phyloP scores from a whole-genome alignment of 768 basidiomycete genomes.

The Rubroboletus satanas region DNA sequence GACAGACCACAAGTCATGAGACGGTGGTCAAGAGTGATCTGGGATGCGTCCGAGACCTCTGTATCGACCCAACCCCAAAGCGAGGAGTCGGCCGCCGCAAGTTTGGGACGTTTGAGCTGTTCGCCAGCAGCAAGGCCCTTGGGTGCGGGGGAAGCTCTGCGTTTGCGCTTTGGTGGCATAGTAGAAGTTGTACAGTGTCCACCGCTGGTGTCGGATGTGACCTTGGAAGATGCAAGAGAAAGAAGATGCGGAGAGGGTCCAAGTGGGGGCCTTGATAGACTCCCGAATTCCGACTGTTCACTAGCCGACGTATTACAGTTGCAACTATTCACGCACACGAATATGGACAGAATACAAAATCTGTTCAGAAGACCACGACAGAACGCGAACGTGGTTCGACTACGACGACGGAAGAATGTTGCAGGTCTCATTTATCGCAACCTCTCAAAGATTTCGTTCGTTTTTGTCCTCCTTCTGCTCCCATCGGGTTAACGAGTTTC shows the following conservation, averaged over 20 bases:
- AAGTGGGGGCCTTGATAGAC: slow-evolving; percentile 14
- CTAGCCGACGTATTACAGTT: background rate
- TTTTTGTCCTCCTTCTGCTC: background rate
- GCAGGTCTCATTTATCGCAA: slow-evolving; percentile 31
- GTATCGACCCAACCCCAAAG: slow-evolving; percentile 83
- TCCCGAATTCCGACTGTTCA: slow-evolving; percentile 25
- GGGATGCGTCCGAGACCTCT: slow-evolving; percentile 49
- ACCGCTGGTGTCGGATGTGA: background rate
- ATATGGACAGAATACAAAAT: slow-evolving; percentile 23
- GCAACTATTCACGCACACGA: background rate
- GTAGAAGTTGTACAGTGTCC: background rate
- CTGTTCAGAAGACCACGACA: slow-evolving; percentile 17
- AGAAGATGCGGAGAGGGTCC: slow-evolving; percentile 8
- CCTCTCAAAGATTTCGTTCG: slow-evolving; percentile 33
- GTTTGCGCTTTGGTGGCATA: slow-evolving; percentile 61
- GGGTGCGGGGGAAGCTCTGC: slow-evolving; percentile 42
- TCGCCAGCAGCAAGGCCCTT: slow-evolving; percentile 61
- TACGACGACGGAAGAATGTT: slow-evolving; percentile 44
- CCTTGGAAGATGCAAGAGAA: slow-evolving; percentile 6
- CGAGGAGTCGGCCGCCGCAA: slow-evolving; percentile 42
- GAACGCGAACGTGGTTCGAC: slow-evolving; percentile 37
- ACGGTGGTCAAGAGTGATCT: slow-evolving; percentile 67
- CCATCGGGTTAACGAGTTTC: slow-evolving; percentile 1
- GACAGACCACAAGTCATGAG: slow-evolving; percentile 68
- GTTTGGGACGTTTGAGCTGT: slow-evolving; percentile 54